phyloP scores from a whole-genome alignment of 2,329 filamentous ascomycete species.

The Fusarium sp. region DNA sequence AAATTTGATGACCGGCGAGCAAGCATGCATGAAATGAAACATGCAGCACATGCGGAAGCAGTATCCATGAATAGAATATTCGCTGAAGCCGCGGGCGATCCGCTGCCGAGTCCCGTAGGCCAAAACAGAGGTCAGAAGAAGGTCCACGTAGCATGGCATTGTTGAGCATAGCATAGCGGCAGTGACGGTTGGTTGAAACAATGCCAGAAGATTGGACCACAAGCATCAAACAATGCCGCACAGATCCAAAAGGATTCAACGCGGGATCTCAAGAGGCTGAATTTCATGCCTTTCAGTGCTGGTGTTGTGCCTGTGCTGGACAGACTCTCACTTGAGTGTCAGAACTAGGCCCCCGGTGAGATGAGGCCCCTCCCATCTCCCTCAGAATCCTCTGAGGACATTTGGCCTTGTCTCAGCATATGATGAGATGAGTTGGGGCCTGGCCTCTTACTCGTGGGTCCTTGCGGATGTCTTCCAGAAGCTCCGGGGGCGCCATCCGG shows the following conservation, averaged over 20 bases:
- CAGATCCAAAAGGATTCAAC: constrained; percentile 27
- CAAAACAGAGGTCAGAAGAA: constrained; percentile 14
- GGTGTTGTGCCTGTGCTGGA: background rate
- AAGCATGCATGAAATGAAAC: constrained; percentile 29
- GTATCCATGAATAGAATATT: constrained; percentile 20
- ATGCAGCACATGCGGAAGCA: constrained; percentile 2
- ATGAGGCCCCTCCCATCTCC: constrained; percentile 41
- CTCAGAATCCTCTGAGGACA: constrained; percentile 19
- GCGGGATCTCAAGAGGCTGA: constrained; percentile 9
- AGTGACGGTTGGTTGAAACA: background rate
- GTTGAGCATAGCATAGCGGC: background rate
- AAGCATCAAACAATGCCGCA: constrained; percentile 12
- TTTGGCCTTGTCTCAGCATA: constrained; percentile 33
- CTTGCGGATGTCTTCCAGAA: constrained; percentile 22
- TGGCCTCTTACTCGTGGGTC: constrained; percentile 11
- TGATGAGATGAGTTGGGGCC: constrained; percentile 1
- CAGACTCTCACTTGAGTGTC: background rate
- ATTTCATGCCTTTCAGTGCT: background rate
- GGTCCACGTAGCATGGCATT: constrained; percentile 22
- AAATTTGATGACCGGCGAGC: background rate
- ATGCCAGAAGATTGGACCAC: constrained; percentile 3
- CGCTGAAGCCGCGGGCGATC: constrained; percentile 1
- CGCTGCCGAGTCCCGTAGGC: background rate
- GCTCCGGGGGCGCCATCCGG: constrained; percentile 24
- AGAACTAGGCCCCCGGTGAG: background rate